These are phyloP conservation scores for Kodamaea suecica DNA, from an alignment of 1,139 yeast genomes.

Conservation along the genomic window DNA sequence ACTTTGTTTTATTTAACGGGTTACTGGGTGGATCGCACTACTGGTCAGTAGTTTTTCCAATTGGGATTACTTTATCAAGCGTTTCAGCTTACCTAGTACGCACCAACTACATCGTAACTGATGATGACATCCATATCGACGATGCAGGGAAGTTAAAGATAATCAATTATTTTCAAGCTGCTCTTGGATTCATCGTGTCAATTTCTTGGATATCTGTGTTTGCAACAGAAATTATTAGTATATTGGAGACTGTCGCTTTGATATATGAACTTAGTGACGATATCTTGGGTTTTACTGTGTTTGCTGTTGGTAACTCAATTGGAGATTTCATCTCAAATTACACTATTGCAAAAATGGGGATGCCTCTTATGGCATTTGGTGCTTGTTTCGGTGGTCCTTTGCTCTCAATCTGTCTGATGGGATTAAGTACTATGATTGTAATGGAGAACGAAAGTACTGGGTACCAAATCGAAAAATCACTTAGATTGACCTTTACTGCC, in stretches of 20 bases:
- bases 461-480: conserved; percentile 15
- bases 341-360: conserved; percentile 81
- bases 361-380: conserved; percentile 87
- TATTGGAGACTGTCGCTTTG: conserved; percentile 61
- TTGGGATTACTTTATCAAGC: conserved; percentile 1
- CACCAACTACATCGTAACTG: conserved; percentile 6
- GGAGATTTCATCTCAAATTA: conserved; percentile 87
- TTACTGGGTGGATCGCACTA: conserved; percentile 13
- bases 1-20: conserved; percentile 16
- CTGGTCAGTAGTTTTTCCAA: conserved; percentile 12
- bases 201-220: conserved; percentile 71
- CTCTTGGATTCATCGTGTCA: conserved; percentile 64
- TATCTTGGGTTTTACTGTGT: conserved; percentile 73
- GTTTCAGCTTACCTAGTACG: conserved; percentile 4
- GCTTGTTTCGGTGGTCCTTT: conserved; percentile 96
- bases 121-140: conserved; percentile 2
- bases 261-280: conserved; percentile 70
- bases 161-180: conserved; percentile 36
- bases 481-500: conserved; percentile 18
- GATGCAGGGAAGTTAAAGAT: conserved; percentile 10
- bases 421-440: conserved; percentile 56
- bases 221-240: conserved; percentile 73
- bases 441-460: conserved; percentile 22
- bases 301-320: conserved; percentile 89
- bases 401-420: conserved; percentile 45